Percentiles rank a stretch among this genome's conserved stretches.
Conservation (phyloP, 2,329 filamentous ascomycete genomes). For the Aphanoascus verrucosus region DNA sequence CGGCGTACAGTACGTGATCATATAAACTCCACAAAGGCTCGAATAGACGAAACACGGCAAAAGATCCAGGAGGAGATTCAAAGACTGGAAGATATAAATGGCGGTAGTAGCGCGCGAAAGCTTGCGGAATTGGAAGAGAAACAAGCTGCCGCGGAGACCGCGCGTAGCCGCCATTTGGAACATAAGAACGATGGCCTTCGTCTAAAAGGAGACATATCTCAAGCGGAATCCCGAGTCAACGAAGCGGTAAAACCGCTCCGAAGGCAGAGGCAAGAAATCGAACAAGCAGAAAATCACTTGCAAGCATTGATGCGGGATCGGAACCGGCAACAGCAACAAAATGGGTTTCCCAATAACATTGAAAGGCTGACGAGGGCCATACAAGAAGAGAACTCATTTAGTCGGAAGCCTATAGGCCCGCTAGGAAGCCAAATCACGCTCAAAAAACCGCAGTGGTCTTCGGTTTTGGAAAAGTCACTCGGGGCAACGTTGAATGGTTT, state of each 20-base stretch:
- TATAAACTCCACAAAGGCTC: slow-evolving; percentile 43
- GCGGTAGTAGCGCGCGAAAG: slow-evolving; percentile 56
- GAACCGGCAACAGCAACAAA: slow-evolving; percentile 50
- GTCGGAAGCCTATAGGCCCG: slow-evolving; percentile 66
- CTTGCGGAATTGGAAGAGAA: slow-evolving; percentile 50
- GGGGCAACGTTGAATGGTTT: slow-evolving; percentile 64
- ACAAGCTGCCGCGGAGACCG: slow-evolving; percentile 40
- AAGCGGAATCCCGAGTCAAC: slow-evolving; percentile 27
- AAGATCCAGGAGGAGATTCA: slow-evolving; percentile 40
- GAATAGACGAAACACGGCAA: slow-evolving; percentile 33
- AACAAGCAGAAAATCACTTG: slow-evolving; percentile 43
- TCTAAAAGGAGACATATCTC: slow-evolving; percentile 29
- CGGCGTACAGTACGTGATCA: slow-evolving; percentile 55
- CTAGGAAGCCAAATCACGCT: slow-evolving; percentile 69
- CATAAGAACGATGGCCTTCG: slow-evolving; percentile 30
- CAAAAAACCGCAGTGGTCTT: slow-evolving; percentile 69
- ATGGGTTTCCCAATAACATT: slow-evolving; percentile 55
- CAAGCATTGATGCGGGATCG: slow-evolving; percentile 46
- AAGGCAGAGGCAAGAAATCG: slow-evolving; percentile 46
- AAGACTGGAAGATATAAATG: slow-evolving; percentile 57
- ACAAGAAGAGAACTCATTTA: slow-evolving; percentile 57
- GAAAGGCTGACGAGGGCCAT: slow-evolving; percentile 57
- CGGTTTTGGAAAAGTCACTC: slow-evolving; percentile 66
- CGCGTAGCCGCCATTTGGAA: slow-evolving; percentile 33
- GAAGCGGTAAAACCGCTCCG: slow-evolving; percentile 20